Evolutionary conservation across 768 basidiomycete species (phyloP).

Genomic region (Suillus hirtellus): DNA sequence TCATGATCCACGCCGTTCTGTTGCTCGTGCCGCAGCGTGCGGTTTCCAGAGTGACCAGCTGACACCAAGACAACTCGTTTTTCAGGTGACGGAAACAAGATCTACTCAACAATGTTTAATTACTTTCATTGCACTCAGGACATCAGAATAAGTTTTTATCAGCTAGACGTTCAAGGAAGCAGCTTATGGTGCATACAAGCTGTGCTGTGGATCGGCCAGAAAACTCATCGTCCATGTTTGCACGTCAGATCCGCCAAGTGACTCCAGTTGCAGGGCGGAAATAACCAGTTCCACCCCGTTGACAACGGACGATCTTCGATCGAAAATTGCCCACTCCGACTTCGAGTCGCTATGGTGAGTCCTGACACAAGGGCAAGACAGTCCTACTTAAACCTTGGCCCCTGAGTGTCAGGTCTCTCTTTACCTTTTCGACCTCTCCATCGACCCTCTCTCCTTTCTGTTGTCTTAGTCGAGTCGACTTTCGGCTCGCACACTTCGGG

Average conservation of each 20-base stretch:
- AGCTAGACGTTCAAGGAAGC: background rate
- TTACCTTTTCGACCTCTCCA: constrained; percentile 25
- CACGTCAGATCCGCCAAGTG: background rate
- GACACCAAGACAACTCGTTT: background rate
- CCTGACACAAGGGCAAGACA: constrained; percentile 7
- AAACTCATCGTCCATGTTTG: background rate
- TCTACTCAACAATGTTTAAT: too few relatives aligned
- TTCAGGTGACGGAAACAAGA: background rate
- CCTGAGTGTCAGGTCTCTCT: background rate
- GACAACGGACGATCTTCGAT: constrained; percentile 11
- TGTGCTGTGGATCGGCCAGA: background rate
- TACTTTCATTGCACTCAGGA: background rate
- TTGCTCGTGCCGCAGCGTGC: background rate
- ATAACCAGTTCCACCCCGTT: constrained; percentile 5
- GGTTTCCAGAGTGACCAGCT: constrained; percentile 12
- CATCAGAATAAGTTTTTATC: background rate
- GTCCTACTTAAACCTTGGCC: constrained; percentile 12
- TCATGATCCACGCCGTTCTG: background rate
- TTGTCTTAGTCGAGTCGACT: constrained; percentile 65
- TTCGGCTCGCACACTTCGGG: constrained; percentile 55
- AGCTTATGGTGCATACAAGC: background rate
- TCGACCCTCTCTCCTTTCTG: constrained; percentile 27
- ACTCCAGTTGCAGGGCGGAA: background rate
- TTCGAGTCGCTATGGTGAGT: constrained; percentile 17
- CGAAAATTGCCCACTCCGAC: background rate